Evolutionary conservation across 2,329 filamentous ascomycete genomes (phyloP), one percentile per base, ranked within the genome.

Genomic region (Claviceps quebecensis): DNA sequence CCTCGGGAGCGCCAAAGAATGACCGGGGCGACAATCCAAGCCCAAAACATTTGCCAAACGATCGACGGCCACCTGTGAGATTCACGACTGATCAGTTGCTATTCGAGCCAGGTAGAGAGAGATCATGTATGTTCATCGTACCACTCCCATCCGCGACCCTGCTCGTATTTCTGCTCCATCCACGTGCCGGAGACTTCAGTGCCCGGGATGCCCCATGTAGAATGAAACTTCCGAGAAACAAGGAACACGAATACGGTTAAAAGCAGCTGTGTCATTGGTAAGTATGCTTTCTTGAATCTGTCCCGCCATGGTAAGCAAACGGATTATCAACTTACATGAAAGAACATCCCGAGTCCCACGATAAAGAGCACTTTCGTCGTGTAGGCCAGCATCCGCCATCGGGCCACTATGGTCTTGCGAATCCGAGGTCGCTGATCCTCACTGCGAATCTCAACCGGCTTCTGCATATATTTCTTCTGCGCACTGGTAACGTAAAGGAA

Each of bases 101-200:
- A 5, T 3, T 34, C 26, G 29, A 23, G 6, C 16, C 22, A 14
- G 43, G 51, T 29, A 3, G 4, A 5, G 36, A 53, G 45, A 41
- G 26, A 41, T 4, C 14, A 19, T 29, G 38, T 5, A 29, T 26
- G 45, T 56, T 38, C 36, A 22, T 26, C 55, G 17, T 64, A 77
- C 83, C 83, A 87, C 68, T 87, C 83, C 72, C 76, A 82, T 8
- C 83, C 83, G 17, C 69, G 65, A 48, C 66, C 63, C 56, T 73
- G 72, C 39, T 67, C 63, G 22, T 69, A 66, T 51, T 70, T 69
- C 46, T 71, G 65, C 43, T 79, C 73, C 55, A 73, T 72, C 14
- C 72, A 68, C 1, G 75, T 79, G 39, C 77, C 77, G 16, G 65
- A 63, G 51, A 83, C 75, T 56, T 83, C 82, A 34, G 80, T 80